These are phyloP conservation scores for Prunus mume DNA, from an alignment of 306 rosid species.

Conservation along the genomic window DNA sequence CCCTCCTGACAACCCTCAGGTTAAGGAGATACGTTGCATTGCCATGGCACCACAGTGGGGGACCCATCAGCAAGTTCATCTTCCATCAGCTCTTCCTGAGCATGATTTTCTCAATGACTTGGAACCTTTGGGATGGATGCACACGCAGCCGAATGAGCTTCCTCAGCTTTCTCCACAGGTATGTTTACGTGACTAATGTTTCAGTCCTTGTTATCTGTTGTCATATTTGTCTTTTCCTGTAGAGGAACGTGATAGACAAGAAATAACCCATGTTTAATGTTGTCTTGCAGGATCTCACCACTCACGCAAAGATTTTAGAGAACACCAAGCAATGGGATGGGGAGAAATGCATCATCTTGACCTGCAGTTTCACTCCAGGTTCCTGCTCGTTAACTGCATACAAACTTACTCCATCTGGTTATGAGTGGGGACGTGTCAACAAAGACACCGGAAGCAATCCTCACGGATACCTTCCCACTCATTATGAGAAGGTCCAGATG, in stretches of 20 bases:
- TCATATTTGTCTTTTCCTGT: neutral
- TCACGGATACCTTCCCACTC: conserved; percentile 96
- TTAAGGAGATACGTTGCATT: conserved; percentile 94
- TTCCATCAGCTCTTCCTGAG: conserved; percentile 92
- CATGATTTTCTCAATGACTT: conserved; percentile 94
- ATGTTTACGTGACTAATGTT: neutral
- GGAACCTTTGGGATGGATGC: conserved; percentile 99
- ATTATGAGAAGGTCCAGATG: conserved; percentile 99
- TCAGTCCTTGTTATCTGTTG: neutral
- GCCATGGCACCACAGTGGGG: conserved; percentile 99
- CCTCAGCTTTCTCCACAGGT: conserved; percentile 99
- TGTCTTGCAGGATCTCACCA: conserved; percentile 81
- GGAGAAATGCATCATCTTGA: conserved; percentile 85
- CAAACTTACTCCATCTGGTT: conserved; percentile 93
- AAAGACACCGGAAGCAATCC: conserved; percentile 98
- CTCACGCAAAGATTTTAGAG: conserved; percentile 91
- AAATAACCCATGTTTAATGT: neutral
- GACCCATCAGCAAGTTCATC: conserved; percentile 96
- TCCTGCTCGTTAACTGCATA: conserved; percentile 96
- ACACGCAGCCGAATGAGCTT: conserved; percentile 98
- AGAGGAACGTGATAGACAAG: neutral
- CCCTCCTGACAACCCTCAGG: conserved; percentile 99
- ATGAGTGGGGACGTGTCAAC: conserved; percentile 96
- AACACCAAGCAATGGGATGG: conserved; percentile 99
- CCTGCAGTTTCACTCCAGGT: conserved; percentile 99